These are phyloP conservation scores for Phytophthora syringae DNA, from an alignment of 352 stramenopile genomes.

Conservation along the genomic window DNA sequence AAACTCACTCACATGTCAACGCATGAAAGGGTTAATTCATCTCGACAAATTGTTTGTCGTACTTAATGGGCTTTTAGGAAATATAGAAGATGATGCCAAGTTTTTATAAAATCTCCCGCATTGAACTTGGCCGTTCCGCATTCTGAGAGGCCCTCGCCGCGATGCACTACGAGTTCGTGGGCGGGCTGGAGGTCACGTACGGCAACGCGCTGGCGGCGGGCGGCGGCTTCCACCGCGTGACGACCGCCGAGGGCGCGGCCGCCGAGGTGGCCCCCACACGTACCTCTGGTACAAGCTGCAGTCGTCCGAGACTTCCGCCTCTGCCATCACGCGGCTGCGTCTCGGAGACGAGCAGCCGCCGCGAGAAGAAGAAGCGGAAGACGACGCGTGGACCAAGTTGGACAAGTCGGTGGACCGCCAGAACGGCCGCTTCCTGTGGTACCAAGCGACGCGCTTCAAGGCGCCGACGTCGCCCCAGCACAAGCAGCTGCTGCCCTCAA, in stretches of 20 bases:
- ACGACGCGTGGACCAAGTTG: slow-evolving; percentile 55
- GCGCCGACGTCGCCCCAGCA: slow-evolving; percentile 14
- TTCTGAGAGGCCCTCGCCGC: not conserved
- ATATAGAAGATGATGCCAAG: not conserved
- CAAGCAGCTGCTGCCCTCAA: slow-evolving; percentile 64
- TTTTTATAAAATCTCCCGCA: too few species aligned
- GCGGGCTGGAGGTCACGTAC: slow-evolving; percentile 84
- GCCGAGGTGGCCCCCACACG: slow-evolving; percentile 83
- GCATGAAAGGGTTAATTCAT: too few species aligned
- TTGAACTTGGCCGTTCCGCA: slow-evolving; percentile 24
- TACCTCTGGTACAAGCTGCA: slow-evolving; percentile 87
- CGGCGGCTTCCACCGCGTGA: slow-evolving; percentile 85
- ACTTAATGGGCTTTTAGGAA: not conserved
- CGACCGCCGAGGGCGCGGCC: slow-evolving; percentile 69
- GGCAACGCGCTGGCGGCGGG: slow-evolving; percentile 83
- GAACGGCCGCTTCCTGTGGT: slow-evolving; percentile 74
- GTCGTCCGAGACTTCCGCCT: slow-evolving; percentile 15
- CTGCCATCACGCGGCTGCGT: slow-evolving; percentile 63
- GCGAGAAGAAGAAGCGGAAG: not conserved
- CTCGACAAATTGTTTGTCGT: too few species aligned
- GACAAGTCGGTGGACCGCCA: slow-evolving; percentile 80
- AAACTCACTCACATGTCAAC: too few species aligned
- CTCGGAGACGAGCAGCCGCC: slow-evolving; percentile 43
- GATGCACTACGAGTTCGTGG: slow-evolving; percentile 83
- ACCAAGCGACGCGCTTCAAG: slow-evolving; percentile 41